phyloP scores from a whole-genome alignment of 192 early-diverging fungal genomes.

The Cetraspora pellucida region DNA sequence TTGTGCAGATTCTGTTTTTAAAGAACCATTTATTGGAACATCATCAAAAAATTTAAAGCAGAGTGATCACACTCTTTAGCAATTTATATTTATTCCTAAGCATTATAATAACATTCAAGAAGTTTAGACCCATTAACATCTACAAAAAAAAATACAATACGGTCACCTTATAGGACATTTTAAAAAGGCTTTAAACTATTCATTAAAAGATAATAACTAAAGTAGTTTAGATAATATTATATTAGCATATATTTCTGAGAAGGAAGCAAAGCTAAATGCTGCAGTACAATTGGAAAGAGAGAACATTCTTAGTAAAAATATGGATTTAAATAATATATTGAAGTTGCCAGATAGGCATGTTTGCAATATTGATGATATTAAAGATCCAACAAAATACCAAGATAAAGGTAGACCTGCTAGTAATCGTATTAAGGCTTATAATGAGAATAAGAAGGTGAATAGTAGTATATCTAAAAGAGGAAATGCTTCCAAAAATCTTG shows the following conservation, averaged over 20 bases:
- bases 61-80: not conserved
- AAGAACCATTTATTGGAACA: not conserved
- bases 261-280: not conserved
- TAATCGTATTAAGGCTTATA: not conserved
- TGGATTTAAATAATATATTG: not conserved
- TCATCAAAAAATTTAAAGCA: slow-evolving; percentile 4
- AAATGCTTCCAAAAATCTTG: not conserved
- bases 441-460: not conserved
- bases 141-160: not conserved
- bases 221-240: slow-evolving; percentile 1
- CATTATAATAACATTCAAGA: slow-evolving; percentile 8
- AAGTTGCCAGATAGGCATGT: not conserved
- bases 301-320: not conserved
- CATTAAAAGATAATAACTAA: not conserved
- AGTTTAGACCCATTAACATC: not conserved
- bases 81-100: not conserved
- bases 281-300: not conserved
- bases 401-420: not conserved
- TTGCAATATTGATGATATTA: not conserved
- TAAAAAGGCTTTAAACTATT: not conserved
- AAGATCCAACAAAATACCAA: not conserved
- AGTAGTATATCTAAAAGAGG: not conserved
- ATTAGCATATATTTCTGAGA: slow-evolving; percentile 3
- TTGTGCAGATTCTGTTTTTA: not conserved
- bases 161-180: not conserved